A percentile compares a stretch with the other conserved stretches of the same genome.
Evolutionary conservation across 2,329 filamentous ascomycete species (phyloP).

Genomic region (Diaporthe nobilis): DNA sequence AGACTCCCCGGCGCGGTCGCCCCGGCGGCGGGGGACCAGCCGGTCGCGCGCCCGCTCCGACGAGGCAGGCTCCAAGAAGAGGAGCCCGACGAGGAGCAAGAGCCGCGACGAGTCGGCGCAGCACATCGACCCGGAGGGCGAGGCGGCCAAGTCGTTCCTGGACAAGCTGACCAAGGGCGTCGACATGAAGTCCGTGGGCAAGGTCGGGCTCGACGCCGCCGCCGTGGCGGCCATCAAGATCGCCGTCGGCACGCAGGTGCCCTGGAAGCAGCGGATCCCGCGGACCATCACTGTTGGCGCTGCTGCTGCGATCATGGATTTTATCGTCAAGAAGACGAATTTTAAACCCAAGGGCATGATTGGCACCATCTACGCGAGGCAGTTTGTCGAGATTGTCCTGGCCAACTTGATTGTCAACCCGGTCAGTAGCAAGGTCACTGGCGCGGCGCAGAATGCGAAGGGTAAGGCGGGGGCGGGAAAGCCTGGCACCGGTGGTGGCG

Average conservation of each 20-base stretch:
- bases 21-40: not conserved
- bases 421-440: constrained; percentile 35
- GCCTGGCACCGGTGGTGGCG: not conserved
- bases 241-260: constrained; percentile 39
- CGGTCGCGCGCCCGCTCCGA: constrained; percentile 1
- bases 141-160: constrained; percentile 36
- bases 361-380: constrained; percentile 38
- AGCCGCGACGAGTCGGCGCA: constrained; percentile 22
- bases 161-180: constrained; percentile 36
- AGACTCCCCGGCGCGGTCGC: not conserved
- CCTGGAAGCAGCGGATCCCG: constrained; percentile 41
- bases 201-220: constrained; percentile 38
- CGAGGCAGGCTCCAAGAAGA: not conserved
- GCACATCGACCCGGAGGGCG: constrained; percentile 35
- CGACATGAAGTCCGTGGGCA: constrained; percentile 38
- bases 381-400: constrained; percentile 39
- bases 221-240: constrained; percentile 41
- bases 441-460: constrained; percentile 1
- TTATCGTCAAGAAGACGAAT: constrained; percentile 37
- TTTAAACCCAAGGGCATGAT: constrained; percentile 39
- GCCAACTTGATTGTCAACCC: constrained; percentile 41
- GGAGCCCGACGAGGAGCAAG: not conserved
- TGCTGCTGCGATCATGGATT: constrained; percentile 39
- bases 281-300: constrained; percentile 35
- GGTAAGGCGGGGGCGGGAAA: not conserved